Evolutionary conservation across 23 red algal species (phyloP).

Genomic region (Gracilaria domingensis): DNA sequence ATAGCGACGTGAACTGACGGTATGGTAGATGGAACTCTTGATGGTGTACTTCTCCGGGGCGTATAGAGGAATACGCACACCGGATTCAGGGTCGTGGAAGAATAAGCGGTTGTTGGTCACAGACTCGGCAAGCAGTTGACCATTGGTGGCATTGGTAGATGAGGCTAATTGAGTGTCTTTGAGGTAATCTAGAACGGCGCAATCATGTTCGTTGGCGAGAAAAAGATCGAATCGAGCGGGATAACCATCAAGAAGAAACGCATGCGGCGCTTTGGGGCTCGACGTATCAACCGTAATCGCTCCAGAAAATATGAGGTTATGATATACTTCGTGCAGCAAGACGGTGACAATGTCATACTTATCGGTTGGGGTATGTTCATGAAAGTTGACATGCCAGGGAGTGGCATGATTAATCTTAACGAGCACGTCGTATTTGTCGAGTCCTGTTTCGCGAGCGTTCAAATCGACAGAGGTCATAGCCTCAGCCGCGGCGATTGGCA

Average conservation of each 20-base stretch:
- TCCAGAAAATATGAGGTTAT: slow-evolving; percentile 43
- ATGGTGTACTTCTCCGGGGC: slow-evolving; percentile 6
- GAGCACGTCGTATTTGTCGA: slow-evolving; percentile 28
- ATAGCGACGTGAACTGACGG: not conserved
- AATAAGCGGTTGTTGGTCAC: slow-evolving; percentile 42
- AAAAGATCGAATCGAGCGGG: slow-evolving; percentile 50
- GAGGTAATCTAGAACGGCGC: slow-evolving; percentile 45
- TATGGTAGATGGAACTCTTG: slow-evolving; percentile 54
- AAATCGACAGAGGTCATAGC: slow-evolving; percentile 38
- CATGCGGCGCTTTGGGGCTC: slow-evolving; percentile 6
- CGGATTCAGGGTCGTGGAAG: slow-evolving; percentile 24
- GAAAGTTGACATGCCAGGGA: slow-evolving; percentile 55
- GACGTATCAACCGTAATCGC: slow-evolving; percentile 17
- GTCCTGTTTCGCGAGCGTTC: not conserved
- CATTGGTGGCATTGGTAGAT: slow-evolving; percentile 21
- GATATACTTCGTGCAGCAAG: slow-evolving; percentile 42
- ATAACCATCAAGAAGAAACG: slow-evolving; percentile 35
- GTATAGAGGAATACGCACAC: slow-evolving; percentile 25
- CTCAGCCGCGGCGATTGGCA: slow-evolving; percentile 49
- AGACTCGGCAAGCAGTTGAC: slow-evolving; percentile 34
- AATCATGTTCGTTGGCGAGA: slow-evolving; percentile 28
- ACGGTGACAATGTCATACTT: slow-evolving; percentile 49
- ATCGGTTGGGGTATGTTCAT: not conserved
- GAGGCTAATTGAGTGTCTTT: slow-evolving; percentile 12
- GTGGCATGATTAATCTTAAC: slow-evolving; percentile 34